Conservation (phyloP, 257 asterid genomes). For the Solanum chiquidenum region DNA sequence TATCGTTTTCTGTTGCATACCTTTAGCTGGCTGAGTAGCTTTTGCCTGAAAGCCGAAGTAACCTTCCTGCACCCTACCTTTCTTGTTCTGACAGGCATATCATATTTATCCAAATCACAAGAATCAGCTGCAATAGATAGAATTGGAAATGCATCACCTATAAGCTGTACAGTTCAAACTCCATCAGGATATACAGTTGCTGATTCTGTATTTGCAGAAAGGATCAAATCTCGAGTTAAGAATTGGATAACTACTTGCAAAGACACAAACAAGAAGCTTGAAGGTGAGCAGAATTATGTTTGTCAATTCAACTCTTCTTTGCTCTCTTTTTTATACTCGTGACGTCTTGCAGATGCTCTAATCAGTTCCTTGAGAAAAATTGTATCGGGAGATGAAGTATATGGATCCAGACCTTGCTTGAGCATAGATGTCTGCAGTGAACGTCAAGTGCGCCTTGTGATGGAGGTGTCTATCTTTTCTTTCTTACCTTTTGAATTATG, state of each 20-base stretch:
- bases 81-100: conserved; percentile 53
- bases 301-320: not conserved
- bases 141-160: conserved; percentile 26
- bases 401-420: conserved; percentile 80
- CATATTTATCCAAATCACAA: conserved; percentile 83
- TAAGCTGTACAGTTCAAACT: conserved; percentile 13
- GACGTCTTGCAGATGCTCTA: conserved; percentile 43
- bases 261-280: conserved; percentile 32
- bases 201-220: conserved; percentile 59
- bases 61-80: not conserved
- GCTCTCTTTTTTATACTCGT: not conserved
- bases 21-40: not conserved
- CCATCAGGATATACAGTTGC: conserved; percentile 56
- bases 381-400: conserved; percentile 46
- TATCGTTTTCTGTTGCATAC: not conserved
- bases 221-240: conserved; percentile 66
- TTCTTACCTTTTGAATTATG: not conserved
- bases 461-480: conserved; percentile 39
- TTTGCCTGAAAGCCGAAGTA: not conserved
- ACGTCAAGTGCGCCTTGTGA: conserved; percentile 64
- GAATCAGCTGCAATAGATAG: conserved; percentile 50
- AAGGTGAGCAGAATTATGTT: conserved; percentile 39
- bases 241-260: conserved; percentile 54
- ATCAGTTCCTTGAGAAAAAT: conserved; percentile 57
- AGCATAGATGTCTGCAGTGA: conserved; percentile 71